Conservation (phyloP, 768 basidiomycete species). For the Agrocybe pediades region DNA sequence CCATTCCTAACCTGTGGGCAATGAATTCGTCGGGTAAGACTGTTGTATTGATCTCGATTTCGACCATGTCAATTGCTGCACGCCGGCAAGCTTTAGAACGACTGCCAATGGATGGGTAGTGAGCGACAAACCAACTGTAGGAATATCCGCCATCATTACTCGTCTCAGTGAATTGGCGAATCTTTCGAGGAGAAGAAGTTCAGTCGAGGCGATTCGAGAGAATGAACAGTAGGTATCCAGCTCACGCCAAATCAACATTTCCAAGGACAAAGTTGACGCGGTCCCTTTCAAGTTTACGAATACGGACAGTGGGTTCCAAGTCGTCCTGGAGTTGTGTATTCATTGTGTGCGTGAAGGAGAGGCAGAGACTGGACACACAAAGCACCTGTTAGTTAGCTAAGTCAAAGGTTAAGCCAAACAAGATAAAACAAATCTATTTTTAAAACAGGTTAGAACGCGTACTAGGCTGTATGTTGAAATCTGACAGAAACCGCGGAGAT, state of each 20-base stretch:
- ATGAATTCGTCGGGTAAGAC: slow-evolving; percentile 98
- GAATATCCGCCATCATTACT: slow-evolving; percentile 95
- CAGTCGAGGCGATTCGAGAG: slow-evolving; percentile 1
- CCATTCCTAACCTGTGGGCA: slow-evolving; percentile 92
- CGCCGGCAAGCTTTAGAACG: background rate
- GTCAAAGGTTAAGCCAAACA: slow-evolving; percentile 12
- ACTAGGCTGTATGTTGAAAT: too few species aligned
- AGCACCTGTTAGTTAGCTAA: too few species aligned
- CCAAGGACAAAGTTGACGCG: slow-evolving; percentile 90
- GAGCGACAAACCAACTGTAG: slow-evolving; percentile 80
- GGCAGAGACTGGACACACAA: background rate
- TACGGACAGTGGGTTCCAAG: slow-evolving; percentile 72
- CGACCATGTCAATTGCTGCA: slow-evolving; percentile 95
- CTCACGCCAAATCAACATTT: slow-evolving; percentile 96
- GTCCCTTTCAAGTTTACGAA: slow-evolving; percentile 83
- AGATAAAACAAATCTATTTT: background rate
- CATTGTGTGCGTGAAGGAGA: background rate
- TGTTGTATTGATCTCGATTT: slow-evolving; percentile 87
- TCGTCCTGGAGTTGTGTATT: slow-evolving; percentile 45
- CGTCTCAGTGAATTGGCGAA: slow-evolving; percentile 94
- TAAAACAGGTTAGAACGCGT: too few species aligned
- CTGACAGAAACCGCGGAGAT: background rate
- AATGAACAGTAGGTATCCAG: slow-evolving; percentile 6
- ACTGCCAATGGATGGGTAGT: background rate
- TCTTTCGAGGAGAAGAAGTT: slow-evolving; percentile 38